Evolutionary conservation across 2,329 filamentous ascomycete genomes (phyloP).

Genomic region (Fusarium newnesense): DNA sequence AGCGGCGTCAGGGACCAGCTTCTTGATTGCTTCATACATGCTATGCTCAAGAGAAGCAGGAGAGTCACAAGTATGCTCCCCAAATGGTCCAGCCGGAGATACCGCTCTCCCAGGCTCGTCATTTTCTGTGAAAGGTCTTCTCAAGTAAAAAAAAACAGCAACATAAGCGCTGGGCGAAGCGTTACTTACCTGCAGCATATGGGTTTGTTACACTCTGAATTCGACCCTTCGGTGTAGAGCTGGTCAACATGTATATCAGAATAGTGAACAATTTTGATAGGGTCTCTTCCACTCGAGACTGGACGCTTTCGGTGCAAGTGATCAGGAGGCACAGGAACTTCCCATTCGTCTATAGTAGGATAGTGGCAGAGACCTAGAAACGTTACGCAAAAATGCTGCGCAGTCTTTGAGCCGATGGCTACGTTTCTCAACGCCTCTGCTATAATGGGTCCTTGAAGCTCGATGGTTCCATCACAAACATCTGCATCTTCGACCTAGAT

Average conservation of each 20-base stretch:
- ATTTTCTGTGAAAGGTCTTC: conserved; percentile 56
- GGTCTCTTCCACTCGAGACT: conserved; percentile 55
- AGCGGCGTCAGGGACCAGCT: conserved; percentile 57
- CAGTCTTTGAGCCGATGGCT: conserved; percentile 58
- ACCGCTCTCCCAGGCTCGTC: conserved; percentile 60
- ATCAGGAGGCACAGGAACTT: conserved; percentile 56
- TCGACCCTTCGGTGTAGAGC: conserved; percentile 63
- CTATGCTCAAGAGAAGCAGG: conserved; percentile 63
- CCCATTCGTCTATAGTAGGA: conserved; percentile 56
- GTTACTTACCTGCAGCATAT: conserved; percentile 64
- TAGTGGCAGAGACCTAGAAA: conserved; percentile 65
- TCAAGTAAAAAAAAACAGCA: neutral
- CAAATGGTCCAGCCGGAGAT: conserved; percentile 62
- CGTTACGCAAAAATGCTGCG: conserved; percentile 62
- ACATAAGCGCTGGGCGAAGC: too few relatives aligned
- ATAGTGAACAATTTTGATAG: conserved; percentile 67
- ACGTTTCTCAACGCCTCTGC: conserved; percentile 60
- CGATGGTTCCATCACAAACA: conserved; percentile 64
- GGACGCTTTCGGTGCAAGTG: conserved; percentile 53
- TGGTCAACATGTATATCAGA: conserved; percentile 70
- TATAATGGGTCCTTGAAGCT: conserved; percentile 63
- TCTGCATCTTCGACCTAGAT: conserved; percentile 61
- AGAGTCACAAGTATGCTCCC: conserved; percentile 64
- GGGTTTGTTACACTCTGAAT: conserved; percentile 65
- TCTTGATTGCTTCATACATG: conserved; percentile 63